Evolutionary conservation across 1,284 basidiomycete genomes (phyloP).

Genomic region (Agroathelia rolfsii): DNA sequence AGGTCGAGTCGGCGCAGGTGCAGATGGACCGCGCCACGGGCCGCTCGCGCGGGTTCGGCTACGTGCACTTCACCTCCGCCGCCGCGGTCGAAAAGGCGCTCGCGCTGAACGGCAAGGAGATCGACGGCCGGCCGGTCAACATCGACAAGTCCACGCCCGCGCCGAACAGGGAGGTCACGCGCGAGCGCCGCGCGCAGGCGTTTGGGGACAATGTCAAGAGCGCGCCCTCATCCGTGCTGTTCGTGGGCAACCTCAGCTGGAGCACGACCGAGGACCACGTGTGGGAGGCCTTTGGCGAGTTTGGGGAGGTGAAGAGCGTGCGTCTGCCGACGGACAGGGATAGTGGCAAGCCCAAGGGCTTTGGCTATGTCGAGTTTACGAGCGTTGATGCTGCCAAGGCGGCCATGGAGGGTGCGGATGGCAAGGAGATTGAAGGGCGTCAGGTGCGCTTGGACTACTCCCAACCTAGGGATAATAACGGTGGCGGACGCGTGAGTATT

Average conservation of each 20-base stretch:
- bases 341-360: constrained; percentile 87
- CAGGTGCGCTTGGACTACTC: constrained; percentile 83
- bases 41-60: constrained; percentile 88
- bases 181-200: constrained; percentile 66
- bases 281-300: constrained; percentile 89
- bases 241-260: constrained; percentile 89
- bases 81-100: constrained; percentile 75
- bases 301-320: constrained; percentile 83
- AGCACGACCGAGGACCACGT: constrained; percentile 74
- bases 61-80: constrained; percentile 83
- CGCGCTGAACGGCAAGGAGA: constrained; percentile 70
- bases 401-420: constrained; percentile 66
- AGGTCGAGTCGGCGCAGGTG: constrained; percentile 81
- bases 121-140: constrained; percentile 86
- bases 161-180: constrained; percentile 42
- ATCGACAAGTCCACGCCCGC: constrained; percentile 73
- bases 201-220: constrained; percentile 70
- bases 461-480: constrained; percentile 65
- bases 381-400: constrained; percentile 75
- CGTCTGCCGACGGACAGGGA: constrained; percentile 92
- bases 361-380: constrained; percentile 93
- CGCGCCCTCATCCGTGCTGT: constrained; percentile 71
- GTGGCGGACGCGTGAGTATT: constrained; percentile 44
- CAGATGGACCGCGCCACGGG: constrained; percentile 87
- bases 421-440: constrained; percentile 79